Percentiles rank a stretch among this genome's conserved stretches.
phyloP scores from a whole-genome alignment of 306 rosid species.

The Cucumis melo region DNA sequence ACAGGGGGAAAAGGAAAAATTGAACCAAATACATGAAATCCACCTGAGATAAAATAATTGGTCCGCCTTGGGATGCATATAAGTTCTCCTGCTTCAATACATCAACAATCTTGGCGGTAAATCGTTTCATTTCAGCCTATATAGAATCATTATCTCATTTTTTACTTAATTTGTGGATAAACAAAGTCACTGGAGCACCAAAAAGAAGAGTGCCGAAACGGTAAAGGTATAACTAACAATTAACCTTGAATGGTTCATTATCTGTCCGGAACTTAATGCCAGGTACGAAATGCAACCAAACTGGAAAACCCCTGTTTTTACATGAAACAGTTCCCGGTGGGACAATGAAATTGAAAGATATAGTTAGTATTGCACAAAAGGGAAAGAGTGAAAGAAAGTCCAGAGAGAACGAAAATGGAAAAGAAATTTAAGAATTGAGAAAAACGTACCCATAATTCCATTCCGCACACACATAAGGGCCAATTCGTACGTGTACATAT shows the following conservation, averaged over 20 bases:
- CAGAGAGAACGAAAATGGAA: neutral
- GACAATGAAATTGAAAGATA: neutral
- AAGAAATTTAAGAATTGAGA: neutral
- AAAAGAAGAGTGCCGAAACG: neutral
- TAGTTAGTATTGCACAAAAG: neutral
- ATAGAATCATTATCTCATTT: neutral
- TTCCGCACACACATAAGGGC: constrained; percentile 93
- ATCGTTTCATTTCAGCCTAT: constrained; percentile 85
- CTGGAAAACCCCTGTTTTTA: constrained; percentile 68
- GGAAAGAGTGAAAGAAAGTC: neutral
- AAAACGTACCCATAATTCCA: constrained; percentile 85
- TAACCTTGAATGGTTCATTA: constrained; percentile 73
- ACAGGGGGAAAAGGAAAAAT: neutral
- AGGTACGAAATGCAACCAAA: constrained; percentile 77
- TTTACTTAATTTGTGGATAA: neutral
- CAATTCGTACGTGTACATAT: constrained; percentile 79
- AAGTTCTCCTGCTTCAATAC: constrained; percentile 76
- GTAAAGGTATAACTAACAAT: neutral
- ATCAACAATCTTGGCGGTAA: constrained; percentile 71
- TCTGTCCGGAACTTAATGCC: constrained; percentile 71
- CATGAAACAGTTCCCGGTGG: neutral
- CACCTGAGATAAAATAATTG: constrained; percentile 92
- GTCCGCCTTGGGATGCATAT: constrained; percentile 92
- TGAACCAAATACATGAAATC: neutral
- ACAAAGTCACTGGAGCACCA: neutral